phyloP scores from a whole-genome alignment of 208 protist species.

The Polymyxa betae region DNA sequence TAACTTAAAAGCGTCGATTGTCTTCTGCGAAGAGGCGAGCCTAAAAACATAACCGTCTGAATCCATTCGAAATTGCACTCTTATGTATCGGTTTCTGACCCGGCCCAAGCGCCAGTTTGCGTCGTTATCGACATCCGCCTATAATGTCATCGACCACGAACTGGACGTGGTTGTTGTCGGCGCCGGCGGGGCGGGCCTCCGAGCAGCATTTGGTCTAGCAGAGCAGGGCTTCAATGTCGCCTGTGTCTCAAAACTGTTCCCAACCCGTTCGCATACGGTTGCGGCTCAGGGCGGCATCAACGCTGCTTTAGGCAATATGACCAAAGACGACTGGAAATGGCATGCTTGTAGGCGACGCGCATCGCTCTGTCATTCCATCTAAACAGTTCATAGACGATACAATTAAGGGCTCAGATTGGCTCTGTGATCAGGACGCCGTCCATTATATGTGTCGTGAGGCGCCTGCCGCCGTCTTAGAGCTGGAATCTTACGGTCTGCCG shows the following conservation, averaged over 20 bases:
- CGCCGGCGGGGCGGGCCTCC: constrained; percentile 96
- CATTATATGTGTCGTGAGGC: constrained; percentile 99
- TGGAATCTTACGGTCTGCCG: constrained; percentile 96
- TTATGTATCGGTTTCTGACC: background rate
- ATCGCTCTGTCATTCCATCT: too few relatives aligned
- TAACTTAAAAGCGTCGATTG: too few relatives aligned
- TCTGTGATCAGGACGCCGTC: constrained; percentile 97
- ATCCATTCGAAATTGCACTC: background rate
- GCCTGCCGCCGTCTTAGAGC: constrained; percentile 81
- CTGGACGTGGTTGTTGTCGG: constrained; percentile 98
- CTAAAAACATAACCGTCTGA: background rate
- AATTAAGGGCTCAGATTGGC: constrained; percentile 97
- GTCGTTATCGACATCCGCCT: too few relatives aligned
- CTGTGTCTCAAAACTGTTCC: constrained; percentile 97
- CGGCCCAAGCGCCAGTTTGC: constrained; percentile 81
- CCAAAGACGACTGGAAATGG: constrained; percentile 97
- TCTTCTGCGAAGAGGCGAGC: background rate
- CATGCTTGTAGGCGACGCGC: constrained; percentile 83
- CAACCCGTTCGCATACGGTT: constrained; percentile 98
- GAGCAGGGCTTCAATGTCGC: constrained; percentile 95
- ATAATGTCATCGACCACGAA: constrained; percentile 97
- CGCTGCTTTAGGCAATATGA: constrained; percentile 96
- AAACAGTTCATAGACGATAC: constrained; percentile 91
- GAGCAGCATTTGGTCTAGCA: constrained; percentile 93
- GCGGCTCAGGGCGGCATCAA: constrained; percentile 98